Conservation (phyloP, 176 grass and related monocot genomes). For the Cenchrus fungigraminus region DNA sequence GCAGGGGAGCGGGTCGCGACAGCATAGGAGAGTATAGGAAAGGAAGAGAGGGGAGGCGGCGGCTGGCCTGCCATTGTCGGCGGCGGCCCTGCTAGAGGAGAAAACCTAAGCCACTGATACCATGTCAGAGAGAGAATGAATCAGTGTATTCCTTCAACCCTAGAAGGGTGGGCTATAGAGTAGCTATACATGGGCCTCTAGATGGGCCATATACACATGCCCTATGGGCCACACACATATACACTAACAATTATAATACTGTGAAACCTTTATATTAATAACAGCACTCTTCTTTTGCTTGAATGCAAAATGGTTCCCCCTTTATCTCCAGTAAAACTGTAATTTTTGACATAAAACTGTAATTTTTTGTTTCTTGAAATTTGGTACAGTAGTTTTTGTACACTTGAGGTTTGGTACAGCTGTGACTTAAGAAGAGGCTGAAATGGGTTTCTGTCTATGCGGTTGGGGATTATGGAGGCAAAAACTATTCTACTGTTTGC, state of each 20-base stretch:
- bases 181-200: too few species aligned
- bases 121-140: too few species aligned
- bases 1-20: too few species aligned
- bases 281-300: background rate
- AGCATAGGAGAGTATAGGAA: too few species aligned
- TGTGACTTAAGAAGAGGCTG: background rate
- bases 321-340: background rate
- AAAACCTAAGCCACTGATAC: too few species aligned
- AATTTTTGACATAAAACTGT: background rate
- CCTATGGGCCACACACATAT: too few species aligned
- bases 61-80: too few species aligned
- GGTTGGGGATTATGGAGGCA: background rate
- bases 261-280: background rate
- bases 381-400: background rate
- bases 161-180: too few species aligned
- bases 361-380: background rate
- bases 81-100: too few species aligned
- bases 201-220: too few species aligned
- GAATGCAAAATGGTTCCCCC: background rate
- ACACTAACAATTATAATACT: background rate
- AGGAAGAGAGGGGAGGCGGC: too few species aligned
- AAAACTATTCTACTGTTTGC: background rate
- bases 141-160: too few species aligned
- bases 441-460: background rate
- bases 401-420: background rate